Evolutionary conservation across 176 grass and related monocot genomes (phyloP).

Genomic region (Thalia dealbata): DNA sequence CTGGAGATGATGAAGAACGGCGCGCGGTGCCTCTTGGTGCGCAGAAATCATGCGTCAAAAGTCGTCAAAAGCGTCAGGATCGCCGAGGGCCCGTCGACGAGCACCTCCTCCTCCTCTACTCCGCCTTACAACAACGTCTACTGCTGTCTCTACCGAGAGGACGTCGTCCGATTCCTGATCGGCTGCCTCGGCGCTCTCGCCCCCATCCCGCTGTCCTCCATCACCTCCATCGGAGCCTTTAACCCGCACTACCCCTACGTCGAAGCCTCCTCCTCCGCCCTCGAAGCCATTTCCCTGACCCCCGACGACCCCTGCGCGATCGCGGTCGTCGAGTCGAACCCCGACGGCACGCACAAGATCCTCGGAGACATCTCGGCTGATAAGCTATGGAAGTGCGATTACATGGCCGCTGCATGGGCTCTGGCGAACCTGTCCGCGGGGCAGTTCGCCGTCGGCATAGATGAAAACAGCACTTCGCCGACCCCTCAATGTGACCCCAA

Average conservation of each 20-base stretch:
- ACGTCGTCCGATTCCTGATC: constrained; percentile 56
- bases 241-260: constrained; percentile 39
- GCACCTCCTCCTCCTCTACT: neutral
- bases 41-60: constrained; percentile 28
- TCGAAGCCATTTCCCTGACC: constrained; percentile 59
- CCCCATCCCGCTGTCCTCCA: constrained; percentile 38
- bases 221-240: constrained; percentile 52
- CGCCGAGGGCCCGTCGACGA: constrained; percentile 21
- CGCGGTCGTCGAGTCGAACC: constrained; percentile 53
- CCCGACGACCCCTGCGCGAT: constrained; percentile 54
- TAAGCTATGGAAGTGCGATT: constrained; percentile 93
- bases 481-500: constrained; percentile 17
- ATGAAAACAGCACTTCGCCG: constrained; percentile 35
- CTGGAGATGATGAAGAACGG: constrained; percentile 59
- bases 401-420: constrained; percentile 61
- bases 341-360: constrained; percentile 53
- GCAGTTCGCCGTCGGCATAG: constrained; percentile 65
- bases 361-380: constrained; percentile 89
- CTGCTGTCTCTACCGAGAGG: constrained; percentile 47
- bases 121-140: constrained; percentile 35
- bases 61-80: constrained; percentile 24
- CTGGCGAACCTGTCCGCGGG: constrained; percentile 67
- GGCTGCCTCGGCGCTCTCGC: constrained; percentile 51
- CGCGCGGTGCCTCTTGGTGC: constrained; percentile 31
- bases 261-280: constrained; percentile 46